Evolutionary conservation across 1,284 basidiomycete species (phyloP).

Genomic region (Pyrrhoderma noxium): DNA sequence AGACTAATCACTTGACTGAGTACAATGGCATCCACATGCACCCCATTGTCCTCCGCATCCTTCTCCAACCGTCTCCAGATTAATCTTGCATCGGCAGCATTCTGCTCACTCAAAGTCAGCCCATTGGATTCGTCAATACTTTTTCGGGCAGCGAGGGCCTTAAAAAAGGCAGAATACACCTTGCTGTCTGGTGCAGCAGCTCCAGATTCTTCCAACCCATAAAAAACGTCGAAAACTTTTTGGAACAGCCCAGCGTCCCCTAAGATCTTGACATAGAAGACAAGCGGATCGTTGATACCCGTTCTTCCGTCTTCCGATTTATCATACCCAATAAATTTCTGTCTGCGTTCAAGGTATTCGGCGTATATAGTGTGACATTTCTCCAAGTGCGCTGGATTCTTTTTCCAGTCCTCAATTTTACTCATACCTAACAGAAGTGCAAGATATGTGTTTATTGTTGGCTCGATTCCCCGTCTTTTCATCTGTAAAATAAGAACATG

Average conservation of each 20-base stretch:
- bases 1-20: conserved; percentile 44
- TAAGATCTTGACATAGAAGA: conserved; percentile 57
- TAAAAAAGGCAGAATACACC: conserved; percentile 57
- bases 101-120: conserved; percentile 21
- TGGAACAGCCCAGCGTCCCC: conserved; percentile 49
- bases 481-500: conserved; percentile 39
- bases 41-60: conserved; percentile 34
- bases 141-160: conserved; percentile 34
- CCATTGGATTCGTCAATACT: conserved; percentile 12
- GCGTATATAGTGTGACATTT: conserved; percentile 54
- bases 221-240: conserved; percentile 66
- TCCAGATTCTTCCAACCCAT: conserved; percentile 51
- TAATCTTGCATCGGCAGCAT: conserved; percentile 51
- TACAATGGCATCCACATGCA: conserved; percentile 45
- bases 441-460: conserved; percentile 54
- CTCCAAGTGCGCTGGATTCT: conserved; percentile 47
- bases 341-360: conserved; percentile 41
- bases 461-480: conserved; percentile 69
- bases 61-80: conserved; percentile 61
- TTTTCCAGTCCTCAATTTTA: conserved; percentile 50
- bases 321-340: conserved; percentile 35
- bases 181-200: conserved; percentile 46
- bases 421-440: conserved; percentile 58
- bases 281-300: conserved; percentile 39
- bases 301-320: conserved; percentile 39